Evolutionary conservation across 495 filamentous ascomycete species (phyloP), one percentile per base, ranked within the genome.

Genomic region (Coniosporium apollinis): DNA sequence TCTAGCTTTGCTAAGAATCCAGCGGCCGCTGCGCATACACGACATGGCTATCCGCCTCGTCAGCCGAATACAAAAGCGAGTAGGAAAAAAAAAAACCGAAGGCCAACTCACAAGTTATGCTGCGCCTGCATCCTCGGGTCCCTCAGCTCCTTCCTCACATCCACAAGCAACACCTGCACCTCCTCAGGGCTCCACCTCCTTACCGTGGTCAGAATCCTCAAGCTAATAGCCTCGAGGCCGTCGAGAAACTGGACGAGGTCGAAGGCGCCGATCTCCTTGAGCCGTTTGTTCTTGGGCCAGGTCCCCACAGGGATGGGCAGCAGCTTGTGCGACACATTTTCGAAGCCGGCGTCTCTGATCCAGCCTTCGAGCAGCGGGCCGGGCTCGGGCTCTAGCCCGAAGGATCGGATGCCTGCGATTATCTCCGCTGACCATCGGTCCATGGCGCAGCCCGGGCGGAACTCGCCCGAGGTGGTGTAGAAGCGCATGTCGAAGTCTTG

Each of bases 201-300:
- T 2, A 38, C 41, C n/a, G 29, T 22, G 13, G 25, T 34, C 15
- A 44, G 29, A 5, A 37, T 37, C 17, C 22, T 30, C 37, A 45
- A 28, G 14, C 30, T 41, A 20, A 40, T 34, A 2, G 29, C 42
- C 22, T 40, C 42, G 13, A 45, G 34, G 15, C 42, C 42, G 16
- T 45, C 42, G 32, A 41, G 37, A 2, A 40, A 26, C 15, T 41
- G 35, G 7, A 40, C 22, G 20, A 13, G 24, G 25, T 29, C 31
- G 22, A 28, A 45, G 25, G 30, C 14, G 9, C 41, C 41, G 6
- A 44, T 38, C 41, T 51, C 40, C 43, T 56, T 56, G 28, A 48
- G 37, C 28, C 41, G 38, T 32, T 36, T 30, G 19, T 49, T 43
- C 30, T 43, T 47, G 16, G 52, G 33, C 52, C 52, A 56, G 9